Evolutionary conservation across 75 land plant genomes (phyloP).

Genomic region (Pinus tabuliformis): DNA sequence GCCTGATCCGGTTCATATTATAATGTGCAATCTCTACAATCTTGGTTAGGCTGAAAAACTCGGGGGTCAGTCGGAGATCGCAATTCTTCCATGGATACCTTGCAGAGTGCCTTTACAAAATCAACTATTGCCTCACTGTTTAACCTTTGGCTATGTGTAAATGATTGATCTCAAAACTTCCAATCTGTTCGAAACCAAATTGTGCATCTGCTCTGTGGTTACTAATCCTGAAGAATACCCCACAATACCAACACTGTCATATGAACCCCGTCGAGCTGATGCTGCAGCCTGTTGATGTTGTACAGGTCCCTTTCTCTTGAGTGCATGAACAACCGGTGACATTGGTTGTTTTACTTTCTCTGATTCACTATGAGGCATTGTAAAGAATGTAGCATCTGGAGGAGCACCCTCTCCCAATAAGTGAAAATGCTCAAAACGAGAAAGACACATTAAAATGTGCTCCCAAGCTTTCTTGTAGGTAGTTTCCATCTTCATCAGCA

Average conservation of each 20-base stretch:
- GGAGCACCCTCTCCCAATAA: constrained; percentile 80
- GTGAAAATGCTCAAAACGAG: constrained; percentile 74
- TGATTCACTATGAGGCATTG: constrained; percentile 24
- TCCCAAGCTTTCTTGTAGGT: constrained; percentile 80
- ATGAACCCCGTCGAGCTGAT: constrained; percentile 76
- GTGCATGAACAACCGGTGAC: constrained; percentile 19
- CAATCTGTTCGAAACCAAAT: constrained; percentile 76
- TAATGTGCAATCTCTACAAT: no score
- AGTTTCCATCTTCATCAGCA: constrained; percentile 81
- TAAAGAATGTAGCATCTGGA: constrained; percentile 60
- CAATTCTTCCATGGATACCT: no score
- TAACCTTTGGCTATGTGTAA: no score
- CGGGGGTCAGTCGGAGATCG: no score
- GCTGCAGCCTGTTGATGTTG: constrained; percentile 55
- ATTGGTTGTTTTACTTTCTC: constrained; percentile 42
- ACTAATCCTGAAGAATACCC: constrained; percentile 50
- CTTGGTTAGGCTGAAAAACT: no score
- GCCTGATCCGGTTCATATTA: no score
- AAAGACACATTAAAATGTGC: constrained; percentile 72
- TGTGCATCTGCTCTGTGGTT: constrained; percentile 73
- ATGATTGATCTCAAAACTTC: constrained; percentile 15
- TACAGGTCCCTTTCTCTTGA: constrained; percentile 53
- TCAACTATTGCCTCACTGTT: no score
- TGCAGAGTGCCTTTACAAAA: no score
- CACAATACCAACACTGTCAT: constrained; percentile 60